Conservation (phyloP, 2,329 filamentous ascomycete species). For the Myriosclerotinia duriaeana region DNA sequence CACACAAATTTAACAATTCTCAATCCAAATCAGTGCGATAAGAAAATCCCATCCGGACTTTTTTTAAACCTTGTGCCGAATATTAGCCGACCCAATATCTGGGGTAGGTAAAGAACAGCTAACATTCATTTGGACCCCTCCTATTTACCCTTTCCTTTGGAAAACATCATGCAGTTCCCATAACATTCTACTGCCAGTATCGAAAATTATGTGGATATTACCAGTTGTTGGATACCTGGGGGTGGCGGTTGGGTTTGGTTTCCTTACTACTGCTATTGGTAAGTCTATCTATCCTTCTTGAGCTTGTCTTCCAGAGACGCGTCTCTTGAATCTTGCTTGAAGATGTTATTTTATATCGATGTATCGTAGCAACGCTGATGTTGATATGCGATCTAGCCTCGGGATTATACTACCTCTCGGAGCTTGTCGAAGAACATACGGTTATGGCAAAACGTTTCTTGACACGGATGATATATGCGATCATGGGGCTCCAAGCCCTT, state of each 20-base stretch:
- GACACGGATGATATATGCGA: constrained; percentile 76
- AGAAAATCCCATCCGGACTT: constrained; percentile 21
- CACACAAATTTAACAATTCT: constrained; percentile 8
- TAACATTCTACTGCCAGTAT: constrained; percentile 25
- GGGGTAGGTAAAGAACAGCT: constrained; percentile 24
- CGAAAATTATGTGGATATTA: constrained; percentile 75
- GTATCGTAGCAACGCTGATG: neutral
- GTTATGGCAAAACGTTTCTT: constrained; percentile 88
- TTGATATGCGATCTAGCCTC: constrained; percentile 59
- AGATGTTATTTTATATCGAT: neutral
- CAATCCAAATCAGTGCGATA: constrained; percentile 15
- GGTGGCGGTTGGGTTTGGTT: constrained; percentile 83
- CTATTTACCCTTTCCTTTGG: constrained; percentile 3
- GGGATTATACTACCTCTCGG: constrained; percentile 97
- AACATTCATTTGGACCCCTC: neutral
- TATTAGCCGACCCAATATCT: constrained; percentile 22
- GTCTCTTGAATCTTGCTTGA: neutral
- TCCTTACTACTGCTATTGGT: constrained; percentile 93
- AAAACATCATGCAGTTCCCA: constrained; percentile 34
- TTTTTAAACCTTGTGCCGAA: constrained; percentile 25
- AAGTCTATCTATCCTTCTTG: constrained; percentile 36
- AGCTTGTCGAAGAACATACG: constrained; percentile 96
- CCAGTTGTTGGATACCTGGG: constrained; percentile 88
- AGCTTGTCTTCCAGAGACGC: neutral
- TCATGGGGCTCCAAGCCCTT: constrained; percentile 71